Percentiles rank a stretch among this genome's conserved stretches.
These are phyloP conservation scores for Fusarium redolens DNA, from an alignment of 2,329 filamentous ascomycete genomes.

Conservation along the genomic window DNA sequence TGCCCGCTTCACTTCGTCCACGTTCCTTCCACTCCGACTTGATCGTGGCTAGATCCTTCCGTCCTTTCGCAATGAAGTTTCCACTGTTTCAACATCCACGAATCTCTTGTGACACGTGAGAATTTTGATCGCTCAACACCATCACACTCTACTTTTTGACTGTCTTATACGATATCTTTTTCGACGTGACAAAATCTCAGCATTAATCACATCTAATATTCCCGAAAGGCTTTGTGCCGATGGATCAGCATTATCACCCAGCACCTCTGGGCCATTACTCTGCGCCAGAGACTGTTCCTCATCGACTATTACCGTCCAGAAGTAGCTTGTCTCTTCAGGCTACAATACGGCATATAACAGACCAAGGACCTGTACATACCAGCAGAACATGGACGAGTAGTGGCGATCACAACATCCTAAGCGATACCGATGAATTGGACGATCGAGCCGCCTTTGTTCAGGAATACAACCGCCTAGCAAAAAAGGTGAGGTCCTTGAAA, in stretches of 20 bases:
- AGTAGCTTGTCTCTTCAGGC: slow-evolving; percentile 46
- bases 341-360: slow-evolving; percentile 41
- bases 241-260: slow-evolving; percentile 32
- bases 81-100: slow-evolving; percentile 21
- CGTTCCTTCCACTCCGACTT: slow-evolving; percentile 7
- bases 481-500: slow-evolving; percentile 56
- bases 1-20: background rate
- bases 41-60: slow-evolving; percentile 3
- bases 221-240: slow-evolving; percentile 9
- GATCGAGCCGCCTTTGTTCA: slow-evolving; percentile 61
- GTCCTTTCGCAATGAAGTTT: slow-evolving; percentile 38
- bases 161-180: slow-evolving; percentile 29
- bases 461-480: slow-evolving; percentile 71
- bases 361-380: slow-evolving; percentile 48
- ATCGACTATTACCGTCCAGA: slow-evolving; percentile 38
- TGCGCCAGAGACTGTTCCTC: slow-evolving; percentile 14
- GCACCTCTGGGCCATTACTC: slow-evolving; percentile 29
- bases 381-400: slow-evolving; percentile 70
- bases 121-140: slow-evolving; percentile 8
- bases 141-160: slow-evolving; percentile 10
- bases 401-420: slow-evolving; percentile 59
- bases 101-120: slow-evolving; percentile 39
- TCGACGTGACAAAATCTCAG: slow-evolving; percentile 9
- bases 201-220: slow-evolving; percentile 18
- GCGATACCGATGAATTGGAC: slow-evolving; percentile 62